These are phyloP conservation scores for Macroventuria anomochaeta DNA, from an alignment of 2,329 filamentous ascomycete species.

Conservation along the genomic window DNA sequence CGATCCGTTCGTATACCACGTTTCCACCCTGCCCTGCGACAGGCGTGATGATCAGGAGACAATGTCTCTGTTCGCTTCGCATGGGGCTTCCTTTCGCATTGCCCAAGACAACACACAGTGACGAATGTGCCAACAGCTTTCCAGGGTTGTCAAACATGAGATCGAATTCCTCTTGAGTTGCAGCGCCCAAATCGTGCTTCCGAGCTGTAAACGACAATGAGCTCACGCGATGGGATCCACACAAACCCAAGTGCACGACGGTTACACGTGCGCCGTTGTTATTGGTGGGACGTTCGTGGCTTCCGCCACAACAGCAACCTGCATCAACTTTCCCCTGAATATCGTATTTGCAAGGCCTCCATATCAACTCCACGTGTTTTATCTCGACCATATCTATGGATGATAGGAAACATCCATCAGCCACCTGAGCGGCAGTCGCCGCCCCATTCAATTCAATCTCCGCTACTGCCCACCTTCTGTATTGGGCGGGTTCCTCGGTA, in stretches of 20 bases:
- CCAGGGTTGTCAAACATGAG: not conserved
- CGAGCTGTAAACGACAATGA: not conserved
- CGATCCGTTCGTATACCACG: not conserved
- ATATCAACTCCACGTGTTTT: constrained; percentile 13
- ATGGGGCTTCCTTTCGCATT: not conserved
- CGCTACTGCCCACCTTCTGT: constrained; percentile 13
- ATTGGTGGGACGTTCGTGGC: constrained; percentile 2
- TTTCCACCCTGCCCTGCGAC: not conserved
- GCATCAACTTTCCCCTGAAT: constrained; percentile 4
- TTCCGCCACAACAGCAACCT: constrained; percentile 2
- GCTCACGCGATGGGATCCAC: not conserved
- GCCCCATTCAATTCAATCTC: constrained; percentile 18
- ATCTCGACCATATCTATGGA: constrained; percentile 16
- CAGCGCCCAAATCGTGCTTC: not conserved
- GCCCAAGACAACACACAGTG: not conserved
- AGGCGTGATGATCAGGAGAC: not conserved
- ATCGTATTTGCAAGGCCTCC: not conserved
- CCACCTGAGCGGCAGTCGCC: constrained; percentile 13
- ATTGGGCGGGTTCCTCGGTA: constrained; percentile 12
- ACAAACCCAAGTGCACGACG: not conserved
- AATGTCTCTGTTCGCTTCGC: not conserved
- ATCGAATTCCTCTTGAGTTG: not conserved
- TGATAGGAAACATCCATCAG: constrained; percentile 10
- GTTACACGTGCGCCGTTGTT: constrained; percentile 2
- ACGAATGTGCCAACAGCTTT: not conserved